phyloP scores from a whole-genome alignment of 2,329 filamentous ascomycete genomes.

The Stylonectria norvegica region DNA sequence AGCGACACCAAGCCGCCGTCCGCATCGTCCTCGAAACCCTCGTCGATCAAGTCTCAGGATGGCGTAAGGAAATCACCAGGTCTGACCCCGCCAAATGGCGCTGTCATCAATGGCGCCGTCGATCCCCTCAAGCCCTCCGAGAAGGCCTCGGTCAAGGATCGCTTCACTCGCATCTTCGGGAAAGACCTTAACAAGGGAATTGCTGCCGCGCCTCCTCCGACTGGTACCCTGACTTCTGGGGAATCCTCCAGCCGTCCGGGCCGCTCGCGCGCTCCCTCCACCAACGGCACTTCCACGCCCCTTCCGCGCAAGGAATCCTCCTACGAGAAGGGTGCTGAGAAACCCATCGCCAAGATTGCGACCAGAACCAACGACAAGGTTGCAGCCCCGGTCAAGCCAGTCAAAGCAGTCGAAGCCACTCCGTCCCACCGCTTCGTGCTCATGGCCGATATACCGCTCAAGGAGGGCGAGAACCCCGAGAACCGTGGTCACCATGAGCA shows the following conservation, averaged over 20 bases:
- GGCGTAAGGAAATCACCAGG: constrained; percentile 40
- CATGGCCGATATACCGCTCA: no score
- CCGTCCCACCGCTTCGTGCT: constrained; percentile 49
- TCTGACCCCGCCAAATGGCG: constrained; percentile 39
- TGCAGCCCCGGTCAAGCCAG: constrained; percentile 26
- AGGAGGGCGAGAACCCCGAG: no score
- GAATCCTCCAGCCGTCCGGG: constrained; percentile 32
- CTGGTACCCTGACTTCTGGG: no score
- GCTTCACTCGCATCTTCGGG: constrained; percentile 63
- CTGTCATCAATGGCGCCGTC: constrained; percentile 26
- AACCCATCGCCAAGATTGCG: constrained; percentile 15
- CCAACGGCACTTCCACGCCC: constrained; percentile 35
- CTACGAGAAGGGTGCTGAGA: constrained; percentile 36
- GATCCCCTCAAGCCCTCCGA: constrained; percentile 36
- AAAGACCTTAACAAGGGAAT: constrained; percentile 44
- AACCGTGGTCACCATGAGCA: constrained; percentile 75
- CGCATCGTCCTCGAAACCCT: constrained; percentile 45
- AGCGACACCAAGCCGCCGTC: constrained; percentile 38
- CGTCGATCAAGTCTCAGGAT: constrained; percentile 49
- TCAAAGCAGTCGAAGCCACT: constrained; percentile 31
- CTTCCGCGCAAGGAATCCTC: constrained; percentile 43
- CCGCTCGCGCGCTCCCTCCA: constrained; percentile 36
- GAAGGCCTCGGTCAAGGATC: constrained; percentile 61
- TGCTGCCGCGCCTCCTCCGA: constrained; percentile 35
- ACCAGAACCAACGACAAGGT: constrained; percentile 21